These are phyloP conservation scores for Mucor sp. DNA, from an alignment of 371 early-diverging fungal genomes.

Conservation along the genomic window DNA sequence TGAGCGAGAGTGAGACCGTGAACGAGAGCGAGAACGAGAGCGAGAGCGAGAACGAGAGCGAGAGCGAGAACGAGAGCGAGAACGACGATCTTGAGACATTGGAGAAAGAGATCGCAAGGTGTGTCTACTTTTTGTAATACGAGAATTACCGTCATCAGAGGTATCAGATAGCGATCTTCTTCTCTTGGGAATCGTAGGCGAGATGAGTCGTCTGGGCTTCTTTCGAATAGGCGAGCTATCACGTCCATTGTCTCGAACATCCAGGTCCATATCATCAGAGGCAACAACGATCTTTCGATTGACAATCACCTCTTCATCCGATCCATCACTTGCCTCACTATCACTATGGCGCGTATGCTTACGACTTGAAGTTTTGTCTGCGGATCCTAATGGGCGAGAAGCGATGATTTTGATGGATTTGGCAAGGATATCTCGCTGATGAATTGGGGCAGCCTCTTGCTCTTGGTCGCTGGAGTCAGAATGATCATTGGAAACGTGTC, in stretches of 20 bases:
- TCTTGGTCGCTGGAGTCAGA: background rate
- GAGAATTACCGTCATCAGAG: background rate
- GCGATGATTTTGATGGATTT: slow-evolving; percentile 8
- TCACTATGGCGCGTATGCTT: background rate
- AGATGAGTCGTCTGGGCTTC: background rate
- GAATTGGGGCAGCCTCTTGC: background rate
- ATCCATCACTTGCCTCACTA: background rate
- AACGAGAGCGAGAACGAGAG: background rate
- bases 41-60: background rate
- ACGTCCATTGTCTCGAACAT: background rate
- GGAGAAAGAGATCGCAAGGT: background rate
- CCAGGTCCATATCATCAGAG: background rate
- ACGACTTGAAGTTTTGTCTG: background rate
- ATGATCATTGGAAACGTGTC: background rate
- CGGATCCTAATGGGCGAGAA: background rate
- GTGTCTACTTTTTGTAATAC: background rate
- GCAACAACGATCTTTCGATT: background rate
- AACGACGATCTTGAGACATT: background rate
- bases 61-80: background rate
- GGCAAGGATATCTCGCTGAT: background rate
- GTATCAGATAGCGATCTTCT: background rate
- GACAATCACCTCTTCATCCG: background rate
- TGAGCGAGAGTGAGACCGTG: background rate
- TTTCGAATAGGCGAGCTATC: background rate
- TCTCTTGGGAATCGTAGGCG: background rate